Evolutionary conservation across 257 asterid species (phyloP).

Genomic region (Solanum appendiculatum): DNA sequence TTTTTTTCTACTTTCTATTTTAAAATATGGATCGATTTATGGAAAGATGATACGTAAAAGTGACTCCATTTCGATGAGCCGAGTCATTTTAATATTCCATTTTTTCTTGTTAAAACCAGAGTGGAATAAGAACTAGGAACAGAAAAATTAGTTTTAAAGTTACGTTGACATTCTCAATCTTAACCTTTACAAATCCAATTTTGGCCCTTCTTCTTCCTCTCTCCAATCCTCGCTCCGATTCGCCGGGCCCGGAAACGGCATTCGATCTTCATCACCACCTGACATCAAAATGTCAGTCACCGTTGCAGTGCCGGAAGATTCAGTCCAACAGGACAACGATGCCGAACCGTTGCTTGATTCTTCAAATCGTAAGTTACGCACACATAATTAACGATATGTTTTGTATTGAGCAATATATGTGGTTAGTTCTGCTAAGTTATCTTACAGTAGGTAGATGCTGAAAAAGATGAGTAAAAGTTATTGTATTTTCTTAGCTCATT

Average conservation of each 20-base stretch:
- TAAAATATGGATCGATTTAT: too few relatives aligned
- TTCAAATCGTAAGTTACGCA: conserved; percentile 45
- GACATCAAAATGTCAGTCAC: conserved; percentile 46
- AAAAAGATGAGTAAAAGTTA: neutral
- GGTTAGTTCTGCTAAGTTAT: neutral
- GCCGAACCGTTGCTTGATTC: conserved; percentile 56
- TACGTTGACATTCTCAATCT: conserved; percentile 21
- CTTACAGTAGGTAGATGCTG: neutral
- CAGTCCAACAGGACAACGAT: conserved; percentile 29
- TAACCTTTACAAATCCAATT: conserved; percentile 25
- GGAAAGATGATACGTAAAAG: too few relatives aligned
- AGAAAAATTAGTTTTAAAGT: neutral
- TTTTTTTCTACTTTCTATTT: too few relatives aligned
- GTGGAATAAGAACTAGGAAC: neutral
- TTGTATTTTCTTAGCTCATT: neutral
- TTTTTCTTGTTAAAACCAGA: too few relatives aligned
- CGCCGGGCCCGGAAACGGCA: conserved; percentile 8
- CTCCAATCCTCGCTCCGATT: conserved; percentile 4
- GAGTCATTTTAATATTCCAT: neutral
- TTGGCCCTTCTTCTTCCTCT: conserved; percentile 28
- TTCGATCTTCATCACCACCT: conserved; percentile 1
- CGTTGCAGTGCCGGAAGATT: conserved; percentile 21
- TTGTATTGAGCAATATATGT: neutral
- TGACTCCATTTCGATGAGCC: too few relatives aligned
- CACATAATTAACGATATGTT: neutral